phyloP scores from a whole-genome alignment of 2,329 filamentous ascomycete genomes.

The Aspergillus flavus region DNA sequence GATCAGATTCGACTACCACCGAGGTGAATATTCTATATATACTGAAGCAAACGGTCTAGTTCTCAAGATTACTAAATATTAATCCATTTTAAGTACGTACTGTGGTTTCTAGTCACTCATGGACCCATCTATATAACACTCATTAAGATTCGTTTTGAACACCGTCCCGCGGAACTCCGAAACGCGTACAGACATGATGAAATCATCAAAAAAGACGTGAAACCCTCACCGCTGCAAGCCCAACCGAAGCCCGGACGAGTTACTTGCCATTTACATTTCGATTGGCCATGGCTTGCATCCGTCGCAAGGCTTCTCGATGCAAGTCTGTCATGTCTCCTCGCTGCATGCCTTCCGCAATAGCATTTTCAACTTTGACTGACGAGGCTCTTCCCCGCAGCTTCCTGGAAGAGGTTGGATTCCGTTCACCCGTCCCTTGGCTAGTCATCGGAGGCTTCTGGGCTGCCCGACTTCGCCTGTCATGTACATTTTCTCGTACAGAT shows the following conservation, averaged over 20 bases:
- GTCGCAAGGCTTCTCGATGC: slow-evolving; percentile 77
- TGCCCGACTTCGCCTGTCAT: slow-evolving; percentile 35
- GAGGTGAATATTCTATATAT: neutral
- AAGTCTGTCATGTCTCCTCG: slow-evolving; percentile 72
- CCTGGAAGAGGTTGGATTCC: slow-evolving; percentile 52
- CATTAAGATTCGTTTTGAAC: neutral
- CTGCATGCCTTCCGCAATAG: slow-evolving; percentile 75
- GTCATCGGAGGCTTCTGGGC: slow-evolving; percentile 29
- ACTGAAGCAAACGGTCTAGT: neutral
- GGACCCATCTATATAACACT: neutral
- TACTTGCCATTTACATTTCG: slow-evolving; percentile 26
- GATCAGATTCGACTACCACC: neutral
- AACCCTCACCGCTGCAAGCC: slow-evolving; percentile 1
- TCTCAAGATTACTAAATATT: neutral
- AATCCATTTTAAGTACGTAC: neutral
- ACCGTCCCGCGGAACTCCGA: neutral
- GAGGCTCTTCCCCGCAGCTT: slow-evolving; percentile 61
- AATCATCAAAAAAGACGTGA: neutral
- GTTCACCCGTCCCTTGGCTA: slow-evolving; percentile 25
- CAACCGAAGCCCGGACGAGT: neutral
- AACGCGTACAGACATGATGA: neutral
- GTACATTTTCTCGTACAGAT: slow-evolving; percentile 65
- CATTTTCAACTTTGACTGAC: slow-evolving; percentile 61
- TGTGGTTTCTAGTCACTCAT: neutral
- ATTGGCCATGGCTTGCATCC: slow-evolving; percentile 69